Percentiles rank a stretch among this genome's conserved stretches.
phyloP scores from a whole-genome alignment of 305 asterid species.

The Fraxinus xanthoxyloides region DNA sequence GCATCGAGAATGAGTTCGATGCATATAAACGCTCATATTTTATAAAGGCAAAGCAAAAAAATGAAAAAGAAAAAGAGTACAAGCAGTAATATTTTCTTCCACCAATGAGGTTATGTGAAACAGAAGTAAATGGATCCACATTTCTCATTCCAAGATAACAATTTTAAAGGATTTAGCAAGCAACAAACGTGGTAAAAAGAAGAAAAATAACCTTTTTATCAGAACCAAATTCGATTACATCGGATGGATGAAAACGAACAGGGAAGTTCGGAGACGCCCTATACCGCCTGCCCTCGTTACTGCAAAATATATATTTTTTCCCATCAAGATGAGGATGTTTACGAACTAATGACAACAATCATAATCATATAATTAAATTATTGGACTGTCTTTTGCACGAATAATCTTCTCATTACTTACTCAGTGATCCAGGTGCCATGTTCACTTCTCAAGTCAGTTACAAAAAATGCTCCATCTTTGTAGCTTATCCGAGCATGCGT shows the following conservation, averaged over 20 bases:
- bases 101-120: not conserved
- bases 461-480: conserved; percentile 68
- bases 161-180: not conserved
- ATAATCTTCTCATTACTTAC: conserved; percentile 32
- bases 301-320: conserved; percentile 26
- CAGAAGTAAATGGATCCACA: not conserved
- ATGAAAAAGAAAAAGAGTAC: not conserved
- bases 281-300: conserved; percentile 67
- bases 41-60: not conserved
- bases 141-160: not conserved
- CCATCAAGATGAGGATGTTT: not conserved
- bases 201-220: conserved; percentile 52
- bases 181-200: not conserved
- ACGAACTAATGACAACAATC: not conserved
- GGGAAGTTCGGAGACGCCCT: conserved; percentile 68
- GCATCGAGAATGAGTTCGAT: not conserved
- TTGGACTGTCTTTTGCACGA: not conserved
- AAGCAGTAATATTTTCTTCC: not conserved
- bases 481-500: conserved; percentile 73
- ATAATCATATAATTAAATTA: not conserved
- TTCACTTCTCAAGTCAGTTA: conserved; percentile 82
- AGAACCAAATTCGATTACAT: conserved; percentile 78
- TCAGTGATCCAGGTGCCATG: conserved; percentile 85
- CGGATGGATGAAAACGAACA: conserved; percentile 75
- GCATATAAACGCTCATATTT: not conserved